A percentile compares a stretch with the other conserved stretches of the same genome.
These are phyloP conservation scores for Inga leiocalycina DNA, from an alignment of 306 rosid genomes.

Conservation along the genomic window DNA sequence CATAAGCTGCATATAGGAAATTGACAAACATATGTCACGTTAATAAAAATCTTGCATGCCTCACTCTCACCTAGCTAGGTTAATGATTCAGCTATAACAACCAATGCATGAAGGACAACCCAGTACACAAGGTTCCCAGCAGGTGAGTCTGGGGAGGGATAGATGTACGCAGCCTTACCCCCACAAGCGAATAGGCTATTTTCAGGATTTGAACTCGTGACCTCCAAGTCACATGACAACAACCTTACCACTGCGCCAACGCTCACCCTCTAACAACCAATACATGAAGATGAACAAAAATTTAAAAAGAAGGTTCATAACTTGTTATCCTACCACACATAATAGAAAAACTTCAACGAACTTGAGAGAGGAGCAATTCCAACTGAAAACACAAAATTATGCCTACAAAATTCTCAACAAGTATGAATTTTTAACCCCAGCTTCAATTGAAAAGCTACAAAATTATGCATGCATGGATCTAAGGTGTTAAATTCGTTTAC, in stretches of 20 bases:
- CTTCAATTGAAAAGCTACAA: background rate
- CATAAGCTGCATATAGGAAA: conserved; percentile 1
- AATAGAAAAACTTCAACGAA: background rate
- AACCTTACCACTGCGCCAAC: too few relatives aligned
- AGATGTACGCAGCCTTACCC: too few relatives aligned
- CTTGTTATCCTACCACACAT: background rate
- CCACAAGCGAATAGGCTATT: too few relatives aligned
- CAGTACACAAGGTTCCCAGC: too few relatives aligned
- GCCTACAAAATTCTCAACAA: background rate
- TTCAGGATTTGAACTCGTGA: too few relatives aligned
- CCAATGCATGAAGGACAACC: background rate
- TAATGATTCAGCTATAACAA: background rate
- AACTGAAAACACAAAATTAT: background rate
- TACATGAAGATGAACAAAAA: background rate
- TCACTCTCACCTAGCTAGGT: background rate
- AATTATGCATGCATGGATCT: background rate
- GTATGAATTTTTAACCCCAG: background rate
- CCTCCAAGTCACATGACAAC: too few relatives aligned
- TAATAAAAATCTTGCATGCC: background rate
- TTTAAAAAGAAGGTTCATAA: background rate
- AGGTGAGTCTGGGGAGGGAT: too few relatives aligned
- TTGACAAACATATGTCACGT: conserved; percentile 9
- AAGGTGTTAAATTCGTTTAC: conserved; percentile 42
- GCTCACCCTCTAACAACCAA: background rate
- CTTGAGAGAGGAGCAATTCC: background rate